Evolutionary conservation across 2,329 filamentous ascomycete species (phyloP).

Genomic region (Phialocephala subalpina): DNA sequence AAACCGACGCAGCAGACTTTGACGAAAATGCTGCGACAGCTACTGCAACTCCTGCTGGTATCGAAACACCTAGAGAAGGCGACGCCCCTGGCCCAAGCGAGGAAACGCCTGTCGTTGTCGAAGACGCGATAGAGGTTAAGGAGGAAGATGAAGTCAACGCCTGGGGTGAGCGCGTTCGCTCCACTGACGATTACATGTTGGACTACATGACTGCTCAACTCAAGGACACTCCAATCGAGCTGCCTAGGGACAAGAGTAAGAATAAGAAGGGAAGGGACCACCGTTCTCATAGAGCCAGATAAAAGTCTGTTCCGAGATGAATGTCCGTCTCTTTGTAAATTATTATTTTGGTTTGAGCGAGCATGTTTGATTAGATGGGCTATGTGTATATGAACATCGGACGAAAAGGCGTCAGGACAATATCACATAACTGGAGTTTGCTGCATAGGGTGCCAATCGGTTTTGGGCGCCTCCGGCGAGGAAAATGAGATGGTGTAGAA

Average conservation of each 20-base stretch:
- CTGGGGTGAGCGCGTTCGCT: slow-evolving; percentile 63
- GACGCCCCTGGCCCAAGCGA: slow-evolving; percentile 52
- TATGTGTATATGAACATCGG: slow-evolving; percentile 36
- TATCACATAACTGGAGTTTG: slow-evolving; percentile 30
- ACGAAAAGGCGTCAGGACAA: slow-evolving; percentile 28
- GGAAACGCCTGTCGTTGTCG: slow-evolving; percentile 33
- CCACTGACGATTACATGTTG: slow-evolving; percentile 81
- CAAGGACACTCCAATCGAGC: slow-evolving; percentile 65
- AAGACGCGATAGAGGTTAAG: slow-evolving; percentile 39
- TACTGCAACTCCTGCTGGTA: slow-evolving; percentile 39
- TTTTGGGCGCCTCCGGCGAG: slow-evolving; percentile 8
- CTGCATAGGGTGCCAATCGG: slow-evolving; percentile 12
- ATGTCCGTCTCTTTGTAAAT: slow-evolving; percentile 30
- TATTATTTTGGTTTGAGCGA: slow-evolving; percentile 23
- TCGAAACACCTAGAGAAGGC: slow-evolving; percentile 39
- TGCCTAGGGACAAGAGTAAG: slow-evolving; percentile 71
- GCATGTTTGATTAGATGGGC: slow-evolving; percentile 35
- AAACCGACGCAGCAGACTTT: slow-evolving; percentile 87
- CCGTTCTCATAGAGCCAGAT: slow-evolving; percentile 42
- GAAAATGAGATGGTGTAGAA: slow-evolving; percentile 3
- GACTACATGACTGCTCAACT: slow-evolving; percentile 70
- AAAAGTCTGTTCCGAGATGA: slow-evolving; percentile 31
- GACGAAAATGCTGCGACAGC: slow-evolving; percentile 64
- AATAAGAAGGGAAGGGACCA: slow-evolving; percentile 54
- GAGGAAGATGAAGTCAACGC: slow-evolving; percentile 63